Percentiles rank a stretch among this genome's conserved stretches.
These are phyloP conservation scores for Auriculariales sp. DNA, from an alignment of 768 basidiomycete species.

Conservation along the genomic window DNA sequence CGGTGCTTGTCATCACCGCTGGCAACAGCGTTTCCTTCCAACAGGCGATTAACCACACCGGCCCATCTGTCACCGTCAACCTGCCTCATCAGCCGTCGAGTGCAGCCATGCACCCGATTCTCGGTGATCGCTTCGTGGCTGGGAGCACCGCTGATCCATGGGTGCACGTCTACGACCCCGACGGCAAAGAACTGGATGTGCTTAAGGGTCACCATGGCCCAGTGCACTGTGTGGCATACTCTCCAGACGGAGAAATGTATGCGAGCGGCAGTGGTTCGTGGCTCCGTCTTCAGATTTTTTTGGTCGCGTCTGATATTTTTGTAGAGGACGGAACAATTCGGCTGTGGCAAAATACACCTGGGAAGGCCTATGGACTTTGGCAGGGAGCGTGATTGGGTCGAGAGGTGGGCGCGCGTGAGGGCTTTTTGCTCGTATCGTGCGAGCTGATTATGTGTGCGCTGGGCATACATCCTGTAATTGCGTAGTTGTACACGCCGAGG, in stretches of 20 bases:
- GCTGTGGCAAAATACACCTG: conserved; percentile 93
- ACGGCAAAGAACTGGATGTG: conserved; percentile 81
- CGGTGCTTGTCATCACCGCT: conserved; percentile 76
- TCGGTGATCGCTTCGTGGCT: conserved; percentile 82
- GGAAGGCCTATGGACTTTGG: conserved; percentile 87
- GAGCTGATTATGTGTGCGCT: too few relatives aligned
- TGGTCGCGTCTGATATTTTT: neutral
- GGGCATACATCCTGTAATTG: too few relatives aligned
- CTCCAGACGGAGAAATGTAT: conserved; percentile 94
- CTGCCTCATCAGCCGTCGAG: conserved; percentile 84
- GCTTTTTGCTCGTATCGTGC: neutral
- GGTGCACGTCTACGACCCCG: conserved; percentile 86
- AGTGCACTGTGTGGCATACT: conserved; percentile 85
- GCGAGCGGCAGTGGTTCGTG: conserved; percentile 88
- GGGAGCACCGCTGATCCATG: conserved; percentile 86
- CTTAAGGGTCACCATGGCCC: conserved; percentile 96
- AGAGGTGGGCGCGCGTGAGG: neutral
- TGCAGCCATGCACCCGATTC: conserved; percentile 84
- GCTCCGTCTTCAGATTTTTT: neutral
- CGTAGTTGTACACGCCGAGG: too few relatives aligned
- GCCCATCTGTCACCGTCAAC: neutral
- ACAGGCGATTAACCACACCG: conserved; percentile 53
- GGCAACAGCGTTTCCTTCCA: conserved; percentile 90
- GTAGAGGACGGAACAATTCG: conserved; percentile 66
- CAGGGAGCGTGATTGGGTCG: conserved; percentile 34